These are phyloP conservation scores for Malania oleifera DNA, from an alignment of 164 flowering plant species.

Conservation along the genomic window DNA sequence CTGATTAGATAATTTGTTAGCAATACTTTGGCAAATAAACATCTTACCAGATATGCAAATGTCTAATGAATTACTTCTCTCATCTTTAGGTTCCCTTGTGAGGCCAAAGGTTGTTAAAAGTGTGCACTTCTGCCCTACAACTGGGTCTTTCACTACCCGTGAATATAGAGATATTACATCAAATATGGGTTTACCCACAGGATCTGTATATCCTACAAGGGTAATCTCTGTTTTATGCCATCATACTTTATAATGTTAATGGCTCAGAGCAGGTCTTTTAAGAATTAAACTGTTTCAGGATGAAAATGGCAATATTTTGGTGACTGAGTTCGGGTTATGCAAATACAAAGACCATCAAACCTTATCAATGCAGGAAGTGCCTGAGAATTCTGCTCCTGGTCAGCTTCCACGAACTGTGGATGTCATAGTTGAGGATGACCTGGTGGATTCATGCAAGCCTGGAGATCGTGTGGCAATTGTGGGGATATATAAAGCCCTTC, in stretches of 20 bases:
- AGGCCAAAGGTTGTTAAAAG: constrained; percentile 98
- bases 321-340: constrained; percentile 95
- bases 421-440: constrained; percentile 88
- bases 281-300: constrained; percentile 40
- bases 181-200: constrained; percentile 86
- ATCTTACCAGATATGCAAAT: not conserved
- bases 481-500: constrained; percentile 92
- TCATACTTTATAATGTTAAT: not conserved
- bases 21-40: not conserved
- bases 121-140: constrained; percentile 89
- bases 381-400: constrained; percentile 97
- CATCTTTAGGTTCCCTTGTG: constrained; percentile 79
- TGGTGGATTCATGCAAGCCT: constrained; percentile 98
- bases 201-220: constrained; percentile 96
- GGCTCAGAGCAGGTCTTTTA: not conserved
- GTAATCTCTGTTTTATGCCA: constrained; percentile 34
- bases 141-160: constrained; percentile 54
- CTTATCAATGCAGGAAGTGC: constrained; percentile 95
- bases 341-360: constrained; percentile 96
- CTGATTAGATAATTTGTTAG: too few relatives aligned
- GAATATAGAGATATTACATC: constrained; percentile 98
- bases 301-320: constrained; percentile 85
- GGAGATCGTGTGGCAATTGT: constrained; percentile 94
- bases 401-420: constrained; percentile 97
- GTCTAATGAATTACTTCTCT: not conserved